Conservation (phyloP, 2,329 filamentous ascomycete genomes). For the Cordyceps javanica region DNA sequence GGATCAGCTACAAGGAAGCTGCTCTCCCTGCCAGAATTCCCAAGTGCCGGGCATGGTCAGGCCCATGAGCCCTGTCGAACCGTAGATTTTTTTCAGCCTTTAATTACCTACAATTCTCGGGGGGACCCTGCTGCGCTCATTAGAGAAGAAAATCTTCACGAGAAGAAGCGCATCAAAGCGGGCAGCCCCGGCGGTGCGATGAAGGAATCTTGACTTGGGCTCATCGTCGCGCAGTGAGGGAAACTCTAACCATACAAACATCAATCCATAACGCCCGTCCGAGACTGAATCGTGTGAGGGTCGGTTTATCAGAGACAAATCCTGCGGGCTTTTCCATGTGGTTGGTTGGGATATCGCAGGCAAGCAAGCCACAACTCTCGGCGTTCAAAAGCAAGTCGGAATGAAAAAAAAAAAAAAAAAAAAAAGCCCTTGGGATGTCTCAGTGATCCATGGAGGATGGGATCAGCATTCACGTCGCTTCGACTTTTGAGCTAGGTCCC, state of each 20-base stretch:
- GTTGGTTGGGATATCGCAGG: background rate
- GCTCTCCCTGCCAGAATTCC: background rate
- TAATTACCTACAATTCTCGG: background rate
- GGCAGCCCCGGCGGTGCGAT: too few relatives aligned
- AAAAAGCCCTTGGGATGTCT: conserved; percentile 1
- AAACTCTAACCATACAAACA: too few relatives aligned
- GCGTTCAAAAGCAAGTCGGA: conserved; percentile 6
- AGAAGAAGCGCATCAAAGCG: background rate
- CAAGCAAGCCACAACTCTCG: background rate
- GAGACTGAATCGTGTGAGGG: background rate
- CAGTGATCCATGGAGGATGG: background rate
- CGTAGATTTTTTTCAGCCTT: background rate
- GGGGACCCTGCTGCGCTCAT: too few relatives aligned
- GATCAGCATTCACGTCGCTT: conserved; percentile 4
- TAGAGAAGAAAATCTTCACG: too few relatives aligned
- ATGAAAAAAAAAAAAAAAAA: too few relatives aligned
- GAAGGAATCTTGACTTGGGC: too few relatives aligned
- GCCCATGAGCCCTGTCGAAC: background rate
- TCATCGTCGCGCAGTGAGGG: too few relatives aligned
- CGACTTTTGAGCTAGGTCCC: too few relatives aligned
- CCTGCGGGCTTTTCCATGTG: background rate
- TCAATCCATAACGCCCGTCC: background rate
- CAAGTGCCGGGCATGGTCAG: background rate
- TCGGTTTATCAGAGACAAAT: background rate
- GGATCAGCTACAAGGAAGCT: conserved; percentile 1